phyloP scores from a whole-genome alignment of 2,329 filamentous ascomycete species.

The Calonectria pseudoturangicola region DNA sequence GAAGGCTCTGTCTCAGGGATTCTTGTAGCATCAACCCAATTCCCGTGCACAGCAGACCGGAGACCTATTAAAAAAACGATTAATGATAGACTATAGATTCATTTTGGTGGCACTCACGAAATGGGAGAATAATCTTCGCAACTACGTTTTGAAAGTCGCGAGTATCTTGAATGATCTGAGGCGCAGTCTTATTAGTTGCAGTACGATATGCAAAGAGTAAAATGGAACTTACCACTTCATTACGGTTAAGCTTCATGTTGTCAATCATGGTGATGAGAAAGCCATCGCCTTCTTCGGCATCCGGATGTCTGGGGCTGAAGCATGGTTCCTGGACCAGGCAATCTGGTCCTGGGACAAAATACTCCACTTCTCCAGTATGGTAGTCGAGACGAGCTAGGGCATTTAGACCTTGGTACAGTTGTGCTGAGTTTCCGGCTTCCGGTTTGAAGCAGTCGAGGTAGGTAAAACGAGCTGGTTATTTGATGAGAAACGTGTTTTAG shows the following conservation, averaged over 20 bases:
- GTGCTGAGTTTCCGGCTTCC: not conserved
- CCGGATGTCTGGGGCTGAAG: not conserved
- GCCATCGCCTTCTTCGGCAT: constrained; percentile 5
- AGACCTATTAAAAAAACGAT: not conserved
- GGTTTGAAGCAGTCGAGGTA: constrained; percentile 12
- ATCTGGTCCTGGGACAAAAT: constrained; percentile 8
- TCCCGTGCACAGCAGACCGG: constrained; percentile 8
- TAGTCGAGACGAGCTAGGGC: constrained; percentile 9
- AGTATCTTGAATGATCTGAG: constrained; percentile 4
- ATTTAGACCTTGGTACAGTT: constrained; percentile 7
- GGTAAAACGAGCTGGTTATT: not conserved
- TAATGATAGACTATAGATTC: not conserved
- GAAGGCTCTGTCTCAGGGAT: not conserved
- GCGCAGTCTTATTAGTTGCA: not conserved
- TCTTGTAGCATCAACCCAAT: constrained; percentile 13
- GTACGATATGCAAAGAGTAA: not conserved
- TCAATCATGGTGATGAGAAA: constrained; percentile 13
- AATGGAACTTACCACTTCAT: not conserved
- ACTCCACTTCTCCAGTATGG: not conserved
- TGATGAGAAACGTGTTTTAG: not conserved
- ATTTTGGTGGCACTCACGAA: not conserved
- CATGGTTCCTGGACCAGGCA: constrained; percentile 11
- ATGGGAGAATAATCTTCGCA: constrained; percentile 5
- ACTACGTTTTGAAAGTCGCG: constrained; percentile 2
- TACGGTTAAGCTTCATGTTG: not conserved